These are phyloP conservation scores for Apiospora rasikravindrae DNA, from an alignment of 2,329 filamentous ascomycete genomes.

Conservation along the genomic window DNA sequence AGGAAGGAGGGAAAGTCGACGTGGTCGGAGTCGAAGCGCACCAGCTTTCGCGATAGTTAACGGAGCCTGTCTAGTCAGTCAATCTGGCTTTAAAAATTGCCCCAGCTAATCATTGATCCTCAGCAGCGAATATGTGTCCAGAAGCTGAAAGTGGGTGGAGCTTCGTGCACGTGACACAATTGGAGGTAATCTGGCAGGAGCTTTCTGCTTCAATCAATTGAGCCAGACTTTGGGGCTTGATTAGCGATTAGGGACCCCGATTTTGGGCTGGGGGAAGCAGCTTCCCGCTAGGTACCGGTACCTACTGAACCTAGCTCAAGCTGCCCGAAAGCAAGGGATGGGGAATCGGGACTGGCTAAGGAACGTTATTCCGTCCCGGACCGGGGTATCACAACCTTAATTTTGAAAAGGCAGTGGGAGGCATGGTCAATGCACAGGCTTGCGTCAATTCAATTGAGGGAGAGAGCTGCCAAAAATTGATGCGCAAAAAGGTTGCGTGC, in stretches of 20 bases:
- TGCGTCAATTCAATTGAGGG: background rate
- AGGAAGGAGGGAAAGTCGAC: conserved; percentile 20
- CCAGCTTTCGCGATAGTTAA: conserved; percentile 18
- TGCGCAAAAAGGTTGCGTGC: background rate
- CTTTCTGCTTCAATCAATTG: background rate
- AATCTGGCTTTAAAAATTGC: conserved; percentile 22
- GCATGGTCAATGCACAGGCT: background rate
- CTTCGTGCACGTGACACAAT: conserved; percentile 7
- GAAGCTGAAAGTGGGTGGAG: conserved; percentile 7
- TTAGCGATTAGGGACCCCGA: background rate
- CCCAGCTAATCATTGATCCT: conserved; percentile 16
- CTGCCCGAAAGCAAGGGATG: conserved; percentile 1
- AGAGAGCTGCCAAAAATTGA: background rate
- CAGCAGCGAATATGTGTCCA: conserved; percentile 19
- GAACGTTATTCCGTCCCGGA: conserved; percentile 15
- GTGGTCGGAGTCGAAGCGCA: conserved; percentile 22
- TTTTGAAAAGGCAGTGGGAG: background rate
- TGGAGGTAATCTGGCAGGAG: conserved; percentile 13
- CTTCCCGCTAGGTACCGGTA: background rate
- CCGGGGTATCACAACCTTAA: conserved; percentile 10
- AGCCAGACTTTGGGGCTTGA: background rate
- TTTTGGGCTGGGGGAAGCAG: background rate
- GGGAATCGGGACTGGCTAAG: background rate
- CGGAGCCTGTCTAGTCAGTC: conserved; percentile 9
- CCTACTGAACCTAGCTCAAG: background rate